phyloP scores from a whole-genome alignment of 1,284 basidiomycete species.

The Dichomitus squalens region DNA sequence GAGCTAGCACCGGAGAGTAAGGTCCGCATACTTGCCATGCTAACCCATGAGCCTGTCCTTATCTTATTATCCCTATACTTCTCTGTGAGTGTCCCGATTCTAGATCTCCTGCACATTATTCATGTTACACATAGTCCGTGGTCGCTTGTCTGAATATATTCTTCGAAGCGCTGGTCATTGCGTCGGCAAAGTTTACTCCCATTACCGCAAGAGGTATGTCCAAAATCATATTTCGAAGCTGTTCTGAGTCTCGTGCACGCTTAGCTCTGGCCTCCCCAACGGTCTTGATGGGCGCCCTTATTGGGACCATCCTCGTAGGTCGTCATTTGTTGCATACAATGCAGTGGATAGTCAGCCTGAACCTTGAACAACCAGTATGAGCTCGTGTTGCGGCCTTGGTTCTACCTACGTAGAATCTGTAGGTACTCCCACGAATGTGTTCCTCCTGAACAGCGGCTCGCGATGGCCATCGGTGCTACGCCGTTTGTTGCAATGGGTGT shows the following conservation, averaged over 20 bases:
- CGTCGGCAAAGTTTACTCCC: neutral
- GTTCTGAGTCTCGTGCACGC: neutral
- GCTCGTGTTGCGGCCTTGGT: neutral
- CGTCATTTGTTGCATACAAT: neutral
- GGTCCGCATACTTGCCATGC: neutral
- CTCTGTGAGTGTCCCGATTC: neutral
- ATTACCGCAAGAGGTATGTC: neutral
- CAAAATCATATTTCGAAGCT: neutral
- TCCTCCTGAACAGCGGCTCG: slow-evolving; percentile 15
- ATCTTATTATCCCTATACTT: neutral
- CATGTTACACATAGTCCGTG: neutral
- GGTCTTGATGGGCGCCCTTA: neutral
- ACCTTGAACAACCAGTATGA: neutral
- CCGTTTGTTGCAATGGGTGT: slow-evolving; percentile 12
- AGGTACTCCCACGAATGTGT: neutral
- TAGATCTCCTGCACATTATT: too few species aligned
- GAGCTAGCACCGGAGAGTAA: neutral
- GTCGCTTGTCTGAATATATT: neutral
- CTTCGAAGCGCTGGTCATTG: neutral
- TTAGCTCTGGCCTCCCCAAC: neutral
- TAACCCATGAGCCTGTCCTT: neutral
- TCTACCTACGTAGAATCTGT: neutral
- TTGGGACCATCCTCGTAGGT: neutral
- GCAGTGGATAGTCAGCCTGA: neutral
- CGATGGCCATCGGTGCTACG: slow-evolving; percentile 8